Evolutionary conservation across 2,329 filamentous ascomycete species (phyloP), one percentile per base, ranked within the genome.

Genomic region (Claviceps digitariae): DNA sequence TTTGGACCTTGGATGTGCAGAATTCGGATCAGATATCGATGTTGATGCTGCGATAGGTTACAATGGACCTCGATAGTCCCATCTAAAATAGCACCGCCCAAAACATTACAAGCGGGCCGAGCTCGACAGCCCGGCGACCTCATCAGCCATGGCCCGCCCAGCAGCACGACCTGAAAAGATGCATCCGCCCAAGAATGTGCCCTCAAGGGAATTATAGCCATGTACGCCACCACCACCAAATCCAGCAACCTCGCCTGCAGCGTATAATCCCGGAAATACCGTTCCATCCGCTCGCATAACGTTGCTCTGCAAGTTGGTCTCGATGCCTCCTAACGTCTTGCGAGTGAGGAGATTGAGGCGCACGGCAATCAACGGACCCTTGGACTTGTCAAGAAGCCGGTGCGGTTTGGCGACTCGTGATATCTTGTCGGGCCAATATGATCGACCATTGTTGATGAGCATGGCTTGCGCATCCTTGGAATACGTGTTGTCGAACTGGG

Each of bases 211-310:
- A 58, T 71, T 80, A 59, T 83, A 82, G 0, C 79, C 80, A 57
- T 83, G 80, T 1, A 82, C 76, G 17, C 80, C 79, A 2, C 79
- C 79, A 2, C 80, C 79, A 0, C 79, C 79, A 54, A 83, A 83
- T 0, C 79, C 79, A 0, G 79, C 78, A 1, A 69, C 77, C 61
- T 83, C 79, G 6, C 79, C 79, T 0, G 79, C 79, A 0, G 79
- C 78, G 53, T 81, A 83, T 15, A 83, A 59, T 0, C 78, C 78
- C 0, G 73, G 69, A 59, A 82, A 81, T 0, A 63, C 57, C 8
- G 60, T 64, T 10, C 68, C 67, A 6, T 78, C 78, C 27, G 74
- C 68, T 50, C 65, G 68, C 69, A 81, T 75, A 1, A 79, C 79
- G 27, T 78, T 76, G 56, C 77, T 79, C 38, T 71, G 61, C 23